Percentiles rank a stretch among this genome's conserved stretches.
These are phyloP conservation scores for Leccinum huronense DNA, from an alignment of 1,284 basidiomycete genomes.

Conservation along the genomic window DNA sequence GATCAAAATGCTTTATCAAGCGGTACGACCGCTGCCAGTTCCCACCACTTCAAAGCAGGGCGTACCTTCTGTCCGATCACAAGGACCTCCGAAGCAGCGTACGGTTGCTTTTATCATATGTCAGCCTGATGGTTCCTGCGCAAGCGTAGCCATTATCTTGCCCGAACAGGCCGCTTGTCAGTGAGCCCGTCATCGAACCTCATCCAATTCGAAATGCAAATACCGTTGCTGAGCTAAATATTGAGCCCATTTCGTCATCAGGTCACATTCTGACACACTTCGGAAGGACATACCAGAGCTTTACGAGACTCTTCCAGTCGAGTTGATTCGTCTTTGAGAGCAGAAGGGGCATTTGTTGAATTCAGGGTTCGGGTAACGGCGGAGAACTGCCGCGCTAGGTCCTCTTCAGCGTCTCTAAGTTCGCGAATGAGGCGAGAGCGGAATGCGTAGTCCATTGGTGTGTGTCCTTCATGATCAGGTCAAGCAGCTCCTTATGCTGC, in stretches of 20 bases:
- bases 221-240: slow-evolving; percentile 68
- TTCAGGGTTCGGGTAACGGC: slow-evolving; percentile 23
- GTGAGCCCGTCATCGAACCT: slow-evolving; percentile 55
- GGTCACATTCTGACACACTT: neutral
- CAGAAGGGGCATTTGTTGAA: slow-evolving; percentile 50
- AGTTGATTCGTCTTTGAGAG: slow-evolving; percentile 65
- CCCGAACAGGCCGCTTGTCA: no score
- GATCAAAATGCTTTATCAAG: neutral
- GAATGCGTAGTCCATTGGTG: slow-evolving; percentile 61
- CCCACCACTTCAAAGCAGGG: neutral
- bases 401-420: slow-evolving; percentile 63
- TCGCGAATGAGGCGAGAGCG: slow-evolving; percentile 67
- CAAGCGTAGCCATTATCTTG: no score
- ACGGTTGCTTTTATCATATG: neutral
- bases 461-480: slow-evolving; percentile 60
- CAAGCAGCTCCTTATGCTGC: slow-evolving; percentile 69
- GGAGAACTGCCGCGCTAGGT: slow-evolving; percentile 57
- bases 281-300: slow-evolving; percentile 50
- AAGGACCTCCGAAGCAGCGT: neutral
- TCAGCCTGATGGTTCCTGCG: neutral
- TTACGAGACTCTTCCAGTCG: slow-evolving; percentile 55
- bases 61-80: neutral
- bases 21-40: neutral
- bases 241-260: slow-evolving; percentile 8
- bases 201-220: slow-evolving; percentile 62